phyloP scores from a whole-genome alignment of 805 yeast species.

The Helenozyma baotianmanensis region DNA sequence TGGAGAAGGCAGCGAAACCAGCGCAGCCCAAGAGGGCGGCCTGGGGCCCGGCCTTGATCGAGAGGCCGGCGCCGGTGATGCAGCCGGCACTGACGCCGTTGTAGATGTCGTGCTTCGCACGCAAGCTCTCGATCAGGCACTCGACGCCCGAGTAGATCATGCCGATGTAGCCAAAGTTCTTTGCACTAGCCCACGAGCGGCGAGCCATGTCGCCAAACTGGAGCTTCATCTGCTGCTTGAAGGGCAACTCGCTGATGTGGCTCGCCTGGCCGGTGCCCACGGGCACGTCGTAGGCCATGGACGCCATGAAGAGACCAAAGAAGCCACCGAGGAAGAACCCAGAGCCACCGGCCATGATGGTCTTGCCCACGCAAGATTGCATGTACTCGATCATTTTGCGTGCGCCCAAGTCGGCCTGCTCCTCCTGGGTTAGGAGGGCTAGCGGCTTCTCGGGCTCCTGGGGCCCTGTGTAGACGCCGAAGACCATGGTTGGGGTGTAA shows the following conservation, averaged over 20 bases:
- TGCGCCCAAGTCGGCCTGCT: conserved; percentile 91
- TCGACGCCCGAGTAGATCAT: conserved; percentile 19
- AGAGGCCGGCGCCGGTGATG: conserved; percentile 93
- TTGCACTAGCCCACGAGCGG: conserved; percentile 84
- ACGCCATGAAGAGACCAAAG: conserved; percentile 92
- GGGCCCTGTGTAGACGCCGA: conserved; percentile 37
- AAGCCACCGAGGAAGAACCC: conserved; percentile 95
- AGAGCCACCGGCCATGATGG: conserved; percentile 85
- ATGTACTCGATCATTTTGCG: conserved; percentile 74
- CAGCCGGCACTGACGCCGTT: conserved; percentile 95
- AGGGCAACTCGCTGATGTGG: conserved; percentile 77
- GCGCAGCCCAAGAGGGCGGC: conserved; percentile 92
- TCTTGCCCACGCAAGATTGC: conserved; percentile 94
- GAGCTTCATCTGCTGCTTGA: conserved; percentile 85
- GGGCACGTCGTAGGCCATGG: conserved; percentile 77
- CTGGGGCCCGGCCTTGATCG: conserved; percentile 89
- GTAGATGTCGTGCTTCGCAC: conserved; percentile 73
- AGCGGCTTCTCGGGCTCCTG: conserved; percentile 42
- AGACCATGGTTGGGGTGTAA: conserved; percentile 18
- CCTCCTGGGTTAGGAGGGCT: conserved; percentile 80
- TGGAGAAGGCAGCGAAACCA: conserved; percentile 93
- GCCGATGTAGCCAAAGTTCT: conserved; percentile 53
- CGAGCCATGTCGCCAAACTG: conserved; percentile 91
- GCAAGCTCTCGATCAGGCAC: conserved; percentile 16
- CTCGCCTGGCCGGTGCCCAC: conserved; percentile 51